Conservation (phyloP, 768 basidiomycete genomes). For the Mycena vitilis region DNA sequence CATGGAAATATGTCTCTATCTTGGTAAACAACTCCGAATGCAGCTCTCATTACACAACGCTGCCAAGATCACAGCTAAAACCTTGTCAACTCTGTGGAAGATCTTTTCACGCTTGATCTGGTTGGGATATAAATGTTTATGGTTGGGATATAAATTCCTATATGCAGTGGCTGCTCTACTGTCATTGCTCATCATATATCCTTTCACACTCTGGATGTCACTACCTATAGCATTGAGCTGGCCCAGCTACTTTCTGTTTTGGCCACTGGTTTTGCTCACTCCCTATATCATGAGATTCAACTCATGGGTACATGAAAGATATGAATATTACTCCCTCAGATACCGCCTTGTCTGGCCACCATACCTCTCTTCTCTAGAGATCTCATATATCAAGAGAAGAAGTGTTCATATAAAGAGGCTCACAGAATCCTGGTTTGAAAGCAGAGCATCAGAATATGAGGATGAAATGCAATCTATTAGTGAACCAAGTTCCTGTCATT, state of each 20-base stretch:
- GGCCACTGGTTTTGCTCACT: background rate
- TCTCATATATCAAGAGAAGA: constrained; percentile 1
- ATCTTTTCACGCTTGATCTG: background rate
- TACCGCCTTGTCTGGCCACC: constrained; percentile 18
- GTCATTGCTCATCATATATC: background rate
- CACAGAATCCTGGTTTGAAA: constrained; percentile 1
- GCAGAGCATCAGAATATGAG: constrained; percentile 11
- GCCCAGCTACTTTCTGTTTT: background rate
- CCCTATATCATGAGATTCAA: background rate
- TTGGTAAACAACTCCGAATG: constrained; percentile 8
- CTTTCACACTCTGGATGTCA: background rate
- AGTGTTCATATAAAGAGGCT: background rate
- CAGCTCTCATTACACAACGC: too few species aligned
- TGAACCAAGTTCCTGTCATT: constrained; percentile 18
- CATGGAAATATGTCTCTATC: constrained; percentile 5
- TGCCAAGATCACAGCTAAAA: background rate
- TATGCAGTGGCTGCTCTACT: background rate
- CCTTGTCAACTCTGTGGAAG: constrained; percentile 1
- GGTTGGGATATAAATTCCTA: background rate
- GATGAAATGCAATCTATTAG: constrained; percentile 21
- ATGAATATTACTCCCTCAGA: constrained; percentile 8
- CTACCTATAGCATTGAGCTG: background rate
- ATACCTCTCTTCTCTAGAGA: constrained; percentile 14
- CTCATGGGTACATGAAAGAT: constrained; percentile 3
- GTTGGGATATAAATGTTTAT: background rate